phyloP scores from a whole-genome alignment of 805 yeast species.

The Ascoidea asiatica region DNA sequence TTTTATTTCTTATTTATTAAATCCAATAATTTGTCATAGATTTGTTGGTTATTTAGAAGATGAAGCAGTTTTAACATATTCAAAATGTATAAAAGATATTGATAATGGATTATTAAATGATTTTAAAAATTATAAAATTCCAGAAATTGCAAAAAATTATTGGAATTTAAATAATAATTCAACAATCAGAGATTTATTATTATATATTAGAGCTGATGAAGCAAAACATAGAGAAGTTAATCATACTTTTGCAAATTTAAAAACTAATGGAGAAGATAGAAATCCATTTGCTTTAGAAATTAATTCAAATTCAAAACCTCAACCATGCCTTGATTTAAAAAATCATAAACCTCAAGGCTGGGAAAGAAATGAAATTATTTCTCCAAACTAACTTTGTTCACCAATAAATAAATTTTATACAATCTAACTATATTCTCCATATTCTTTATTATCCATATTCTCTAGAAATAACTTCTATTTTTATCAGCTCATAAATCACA shows the following conservation, averaged over 20 bases:
- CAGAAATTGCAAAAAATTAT: conserved; percentile 48
- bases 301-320: conserved; percentile 14
- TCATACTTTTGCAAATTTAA: conserved; percentile 59
- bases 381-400: no score
- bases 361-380: conserved; percentile 21
- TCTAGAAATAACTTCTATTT: no score
- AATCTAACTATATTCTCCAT: no score
- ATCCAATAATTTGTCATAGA: conserved; percentile 57
- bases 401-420: no score
- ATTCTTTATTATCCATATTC: no score
- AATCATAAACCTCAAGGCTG: conserved; percentile 19
- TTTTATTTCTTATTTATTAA: conserved; percentile 41
- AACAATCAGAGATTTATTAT: conserved; percentile 43
- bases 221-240: conserved; percentile 72
- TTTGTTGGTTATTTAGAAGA: conserved; percentile 72
- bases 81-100: conserved; percentile 42
- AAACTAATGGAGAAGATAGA: conserved; percentile 32
- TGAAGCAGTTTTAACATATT: conserved; percentile 60
- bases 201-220: conserved; percentile 60
- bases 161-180: conserved; percentile 45
- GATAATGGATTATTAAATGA: conserved; percentile 35
- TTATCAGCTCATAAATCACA: no score
- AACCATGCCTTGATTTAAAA: conserved; percentile 16
- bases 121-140: conserved; percentile 31
- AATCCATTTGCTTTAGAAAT: conserved; percentile 51